Evolutionary conservation across 2,329 filamentous ascomycete genomes (phyloP).

Genomic region (Xylaria sp.): DNA sequence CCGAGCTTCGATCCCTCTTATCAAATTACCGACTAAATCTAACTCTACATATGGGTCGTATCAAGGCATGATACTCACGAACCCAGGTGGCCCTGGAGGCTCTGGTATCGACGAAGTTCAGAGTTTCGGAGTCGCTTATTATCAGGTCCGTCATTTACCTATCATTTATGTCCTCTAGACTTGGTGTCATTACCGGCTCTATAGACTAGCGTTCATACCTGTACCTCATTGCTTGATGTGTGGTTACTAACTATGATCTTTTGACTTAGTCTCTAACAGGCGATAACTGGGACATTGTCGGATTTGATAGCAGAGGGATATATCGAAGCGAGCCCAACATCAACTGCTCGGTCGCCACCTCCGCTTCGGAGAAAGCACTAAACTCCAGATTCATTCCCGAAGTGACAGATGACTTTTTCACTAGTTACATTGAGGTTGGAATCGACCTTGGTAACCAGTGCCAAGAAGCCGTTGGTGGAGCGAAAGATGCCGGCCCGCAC

Average conservation of each 20-base stretch:
- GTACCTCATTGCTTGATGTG: too few relatives aligned
- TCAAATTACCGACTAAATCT: conserved; percentile 19
- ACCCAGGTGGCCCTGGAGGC: conserved; percentile 17
- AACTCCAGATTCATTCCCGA: conserved; percentile 14
- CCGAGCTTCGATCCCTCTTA: conserved; percentile 18
- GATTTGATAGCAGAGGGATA: conserved; percentile 17
- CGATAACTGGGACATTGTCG: conserved; percentile 20
- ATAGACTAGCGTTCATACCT: background rate
- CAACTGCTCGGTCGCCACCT: conserved; percentile 6
- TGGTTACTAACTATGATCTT: background rate
- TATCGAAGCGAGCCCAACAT: conserved; percentile 22
- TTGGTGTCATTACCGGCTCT: too few relatives aligned
- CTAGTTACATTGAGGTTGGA: conserved; percentile 10
- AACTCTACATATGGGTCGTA: conserved; percentile 12
- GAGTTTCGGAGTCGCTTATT: conserved; percentile 11
- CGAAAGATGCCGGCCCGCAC: conserved; percentile 13
- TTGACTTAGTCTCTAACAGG: conserved; percentile 7
- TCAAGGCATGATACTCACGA: conserved; percentile 21
- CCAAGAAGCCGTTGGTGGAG: conserved; percentile 6
- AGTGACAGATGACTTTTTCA: conserved; percentile 17
- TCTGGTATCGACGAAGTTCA: conserved; percentile 17
- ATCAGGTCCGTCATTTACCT: conserved; percentile 20
- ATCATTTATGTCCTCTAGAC: too few relatives aligned
- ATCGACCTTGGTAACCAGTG: conserved; percentile 1
- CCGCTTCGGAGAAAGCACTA: background rate